Base-by-base conservation (phyloP, 768 basidiomycete species). In the Infundibulicybe gibba region DNA sequence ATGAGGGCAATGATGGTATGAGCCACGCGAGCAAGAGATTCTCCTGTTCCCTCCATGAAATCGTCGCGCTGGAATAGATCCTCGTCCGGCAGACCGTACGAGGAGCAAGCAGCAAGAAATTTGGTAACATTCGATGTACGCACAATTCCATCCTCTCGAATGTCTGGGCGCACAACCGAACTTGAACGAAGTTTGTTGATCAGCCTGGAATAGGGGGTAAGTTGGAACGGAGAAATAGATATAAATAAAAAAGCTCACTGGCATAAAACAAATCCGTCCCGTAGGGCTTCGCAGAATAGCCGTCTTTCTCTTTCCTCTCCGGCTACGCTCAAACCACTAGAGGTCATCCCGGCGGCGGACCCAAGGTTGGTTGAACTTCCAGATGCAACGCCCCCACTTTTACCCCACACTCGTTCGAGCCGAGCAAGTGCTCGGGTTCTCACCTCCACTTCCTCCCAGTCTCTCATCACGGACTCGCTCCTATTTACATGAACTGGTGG, bases 251-350 rank as follows among this genome's bases (percentile, higher is more conserved):
- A 52, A 32, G 83, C 92, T 69, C 59, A 94, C 93, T 90, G 85
- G 81, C 93, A 94, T 17, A 95, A 75, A 16, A 94, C 79, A 62
- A 83, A 87, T 1, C 93, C 93, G 67, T 95, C 93, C 55, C 81
- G 68, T 46, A 94, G 61, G 0, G 87, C 82, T 45, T 93, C 89
- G 31, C 74, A 71, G 57, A 94, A 95, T 30, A 80, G 62, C 44
- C 72, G 75, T 52, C 85, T 69, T 64, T 94, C 89, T 57, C 83
- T 73, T 53, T 91, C 90, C 65, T 88, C 90, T 32, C 83, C 84
- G 21, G 72, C 69, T 17, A 70, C 66, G 54, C 74, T 72, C 14
- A 73, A 50, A 16, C 75, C 69, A 35, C 59, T 62, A 13, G 67
- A 61, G 34, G 55, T 54, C 25, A 25, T 25, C 48, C 63, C 49